Conservation (phyloP, 2,329 filamentous ascomycete genomes). For the Triangularia setosa region DNA sequence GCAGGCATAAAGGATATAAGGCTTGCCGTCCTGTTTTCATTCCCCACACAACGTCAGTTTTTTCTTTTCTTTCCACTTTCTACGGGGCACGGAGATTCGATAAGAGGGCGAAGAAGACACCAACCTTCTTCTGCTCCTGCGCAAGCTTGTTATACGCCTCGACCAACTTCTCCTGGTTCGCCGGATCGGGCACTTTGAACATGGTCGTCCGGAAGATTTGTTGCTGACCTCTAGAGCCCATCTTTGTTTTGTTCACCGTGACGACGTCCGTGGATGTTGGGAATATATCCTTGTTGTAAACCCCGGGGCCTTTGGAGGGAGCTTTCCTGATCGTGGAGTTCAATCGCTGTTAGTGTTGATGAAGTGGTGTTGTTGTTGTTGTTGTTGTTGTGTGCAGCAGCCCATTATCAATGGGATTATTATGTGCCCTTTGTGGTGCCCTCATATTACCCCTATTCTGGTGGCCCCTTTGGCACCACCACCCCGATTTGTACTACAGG, state of each 20-base stretch:
- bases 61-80: not conserved
- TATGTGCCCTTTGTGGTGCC: too few species aligned
- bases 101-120: conserved; percentile 12
- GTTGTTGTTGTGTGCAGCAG: too few species aligned
- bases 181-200: conserved; percentile 49
- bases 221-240: conserved; percentile 23
- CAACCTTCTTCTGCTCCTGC: conserved; percentile 41
- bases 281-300: not conserved
- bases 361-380: too few species aligned
- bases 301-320: too few species aligned
- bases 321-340: too few species aligned
- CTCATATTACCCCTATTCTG: not conserved
- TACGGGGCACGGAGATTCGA: not conserved
- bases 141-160: conserved; percentile 42
- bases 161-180: conserved; percentile 42
- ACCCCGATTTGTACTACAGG: not conserved
- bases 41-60: not conserved
- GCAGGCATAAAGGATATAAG: conserved; percentile 59
- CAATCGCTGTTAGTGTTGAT: too few species aligned
- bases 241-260: not conserved
- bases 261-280: too few species aligned
- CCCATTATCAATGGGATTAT: too few species aligned
- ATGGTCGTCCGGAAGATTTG: conserved; percentile 48
- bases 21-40: conserved; percentile 60
- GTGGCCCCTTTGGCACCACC: not conserved